Evolutionary conservation across 2,329 filamentous ascomycete species (phyloP), one percentile per base, ranked within the genome.

Genomic region (Paracoccidioides brasiliensis): DNA sequence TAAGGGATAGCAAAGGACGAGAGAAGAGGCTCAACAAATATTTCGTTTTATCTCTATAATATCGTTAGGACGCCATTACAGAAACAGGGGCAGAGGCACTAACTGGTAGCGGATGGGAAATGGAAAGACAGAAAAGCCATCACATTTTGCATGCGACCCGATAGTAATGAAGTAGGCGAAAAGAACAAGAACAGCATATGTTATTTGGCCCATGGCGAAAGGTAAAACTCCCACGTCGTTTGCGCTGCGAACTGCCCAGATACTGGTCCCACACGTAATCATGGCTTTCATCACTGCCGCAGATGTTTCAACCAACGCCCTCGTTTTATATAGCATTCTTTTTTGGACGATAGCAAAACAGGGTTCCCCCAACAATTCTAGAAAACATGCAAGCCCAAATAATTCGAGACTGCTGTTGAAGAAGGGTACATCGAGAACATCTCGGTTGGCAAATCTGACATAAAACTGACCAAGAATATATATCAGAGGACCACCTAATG

Each of bases 271-370:
- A 59, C 93, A 90, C 0, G 90, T 93, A 12, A 82, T 75, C 41
- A 85, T 62, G 64, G 90, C 96, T 61, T 89, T 85, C 38, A 83
- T 65, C 50, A 95, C 79, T 0, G 90, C 93, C 28, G 89, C 90
- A 30, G 79, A 69, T n/a, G 86, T 86, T 72, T 98, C 94, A 50
- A 91, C 88, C 3, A 79, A 76, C 1, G 90, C 93, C 37, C 93
- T 82, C 12, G 86, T 83, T 55, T 83, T 85, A 65, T 95, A 95
- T 32, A 85, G 78, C 62, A 94, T 80, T 51, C 84, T 82, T 59
- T 88, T 84, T 70, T 96, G 90, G 59, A 91, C 83, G 38, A 94
- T 81, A 1, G 90, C 87, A 69, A 97, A 98, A 54, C 84, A 86
- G 0, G 93, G 93, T 71, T 98, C 93, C 0, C 86, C 84, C 1